These are phyloP conservation scores for Piloderma croceum DNA, from an alignment of 768 basidiomycete genomes.

Conservation along the genomic window DNA sequence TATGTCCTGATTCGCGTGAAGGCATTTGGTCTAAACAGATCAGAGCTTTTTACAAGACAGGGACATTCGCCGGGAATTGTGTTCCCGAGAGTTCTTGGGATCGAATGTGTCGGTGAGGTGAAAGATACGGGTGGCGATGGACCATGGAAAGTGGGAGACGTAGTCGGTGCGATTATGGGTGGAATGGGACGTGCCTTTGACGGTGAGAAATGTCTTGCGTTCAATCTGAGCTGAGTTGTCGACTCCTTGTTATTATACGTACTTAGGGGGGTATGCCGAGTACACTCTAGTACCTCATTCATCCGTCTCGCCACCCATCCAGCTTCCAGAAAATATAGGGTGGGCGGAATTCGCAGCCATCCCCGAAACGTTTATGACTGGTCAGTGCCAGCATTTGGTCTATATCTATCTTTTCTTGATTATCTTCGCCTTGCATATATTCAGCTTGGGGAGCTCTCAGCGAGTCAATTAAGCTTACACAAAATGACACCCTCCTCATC, in stretches of 20 bases:
- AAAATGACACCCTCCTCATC: slow-evolving; percentile 18
- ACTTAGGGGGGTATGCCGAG: slow-evolving; percentile 21
- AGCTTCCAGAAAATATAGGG: slow-evolving; percentile 13
- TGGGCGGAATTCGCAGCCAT: slow-evolving; percentile 21
- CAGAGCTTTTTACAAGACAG: slow-evolving; percentile 23
- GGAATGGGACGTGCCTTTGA: slow-evolving; percentile 21
- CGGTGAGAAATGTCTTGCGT: slow-evolving; percentile 9
- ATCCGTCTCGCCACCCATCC: slow-evolving; percentile 18
- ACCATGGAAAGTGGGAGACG: slow-evolving; percentile 19
- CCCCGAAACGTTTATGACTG: slow-evolving; percentile 22
- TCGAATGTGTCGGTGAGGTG: slow-evolving; percentile 24
- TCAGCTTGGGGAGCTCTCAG: slow-evolving; percentile 17
- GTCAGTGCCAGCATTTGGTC: too few species aligned
- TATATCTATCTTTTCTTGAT: background rate
- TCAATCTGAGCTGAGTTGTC: background rate
- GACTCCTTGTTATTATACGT: background rate
- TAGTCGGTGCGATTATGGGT: slow-evolving; percentile 21
- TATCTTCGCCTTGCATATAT: background rate
- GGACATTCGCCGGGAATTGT: slow-evolving; percentile 18
- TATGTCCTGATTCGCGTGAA: slow-evolving; percentile 20
- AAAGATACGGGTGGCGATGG: slow-evolving; percentile 19
- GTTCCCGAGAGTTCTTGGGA: slow-evolving; percentile 19
- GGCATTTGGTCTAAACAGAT: slow-evolving; percentile 17
- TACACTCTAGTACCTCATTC: slow-evolving; percentile 20
- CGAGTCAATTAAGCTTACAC: slow-evolving; percentile 10